These are phyloP conservation scores for Leccinum subgranulosum DNA, from an alignment of 768 basidiomycete species.

Conservation along the genomic window DNA sequence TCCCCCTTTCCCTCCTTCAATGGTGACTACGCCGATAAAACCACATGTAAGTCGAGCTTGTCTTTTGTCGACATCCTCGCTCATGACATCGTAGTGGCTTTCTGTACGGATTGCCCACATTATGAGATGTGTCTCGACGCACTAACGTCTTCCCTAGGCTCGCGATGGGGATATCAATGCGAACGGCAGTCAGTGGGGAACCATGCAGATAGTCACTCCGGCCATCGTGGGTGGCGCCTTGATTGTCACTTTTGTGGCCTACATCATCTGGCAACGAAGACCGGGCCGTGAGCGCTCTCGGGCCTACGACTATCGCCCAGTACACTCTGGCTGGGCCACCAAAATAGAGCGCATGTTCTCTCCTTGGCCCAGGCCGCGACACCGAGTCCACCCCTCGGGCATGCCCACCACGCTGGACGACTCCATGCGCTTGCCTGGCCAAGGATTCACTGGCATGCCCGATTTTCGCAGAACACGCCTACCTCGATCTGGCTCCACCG, in stretches of 20 bases:
- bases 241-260: conserved; percentile 18
- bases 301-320: conserved; percentile 10
- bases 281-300: neutral
- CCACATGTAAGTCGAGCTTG: conserved; percentile 10
- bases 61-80: neutral
- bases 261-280: conserved; percentile 26
- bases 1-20: conserved; percentile 3
- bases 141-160: conserved; percentile 9
- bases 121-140: neutral
- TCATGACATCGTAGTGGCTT: conserved; percentile 17
- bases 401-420: conserved; percentile 21
- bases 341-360: conserved; percentile 16
- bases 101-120: conserved; percentile 14
- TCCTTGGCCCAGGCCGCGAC: conserved; percentile 10
- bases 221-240: conserved; percentile 33
- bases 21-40: conserved; percentile 15
- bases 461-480: conserved; percentile 9
- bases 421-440: conserved; percentile 15
- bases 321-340: conserved; percentile 12
- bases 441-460: neutral
- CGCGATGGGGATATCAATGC: conserved; percentile 1
- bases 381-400: conserved; percentile 11
- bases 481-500: conserved; percentile 24
- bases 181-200: conserved; percentile 15
- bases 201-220: conserved; percentile 35